phyloP scores from a whole-genome alignment of 2,329 filamentous ascomycete species.

The Aspergillaceae sp. region DNA sequence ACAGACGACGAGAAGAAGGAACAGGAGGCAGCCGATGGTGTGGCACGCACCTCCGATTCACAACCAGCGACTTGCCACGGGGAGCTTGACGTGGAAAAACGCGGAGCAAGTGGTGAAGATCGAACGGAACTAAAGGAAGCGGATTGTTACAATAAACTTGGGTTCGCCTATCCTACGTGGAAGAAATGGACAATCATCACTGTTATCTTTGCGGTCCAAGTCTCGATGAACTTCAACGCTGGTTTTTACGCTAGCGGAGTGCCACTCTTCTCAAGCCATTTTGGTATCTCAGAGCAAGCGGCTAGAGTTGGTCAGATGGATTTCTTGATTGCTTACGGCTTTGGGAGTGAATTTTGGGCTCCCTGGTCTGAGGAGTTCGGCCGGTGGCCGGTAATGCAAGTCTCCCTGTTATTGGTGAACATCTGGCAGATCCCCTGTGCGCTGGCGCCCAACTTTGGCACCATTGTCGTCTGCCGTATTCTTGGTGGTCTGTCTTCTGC shows the following conservation, averaged over 20 bases:
- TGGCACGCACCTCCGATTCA: conserved; percentile 8
- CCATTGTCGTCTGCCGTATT: conserved; percentile 59
- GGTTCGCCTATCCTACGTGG: conserved; percentile 50
- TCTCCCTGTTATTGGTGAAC: conserved; percentile 65
- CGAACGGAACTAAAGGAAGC: conserved; percentile 39
- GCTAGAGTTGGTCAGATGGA: conserved; percentile 65
- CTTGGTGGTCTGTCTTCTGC: conserved; percentile 56
- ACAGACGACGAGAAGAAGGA: conserved; percentile 10
- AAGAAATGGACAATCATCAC: conserved; percentile 64
- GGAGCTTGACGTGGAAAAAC: conserved; percentile 1
- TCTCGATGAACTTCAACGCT: conserved; percentile 71
- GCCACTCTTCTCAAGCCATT: conserved; percentile 54
- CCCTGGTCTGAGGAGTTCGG: conserved; percentile 79
- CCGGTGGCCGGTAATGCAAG: conserved; percentile 64
- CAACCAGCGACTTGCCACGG: conserved; percentile 2
- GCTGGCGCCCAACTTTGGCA: conserved; percentile 61
- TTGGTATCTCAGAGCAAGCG: conserved; percentile 56
- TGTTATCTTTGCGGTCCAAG: conserved; percentile 61
- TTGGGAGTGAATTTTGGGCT: conserved; percentile 80
- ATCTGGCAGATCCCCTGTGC: conserved; percentile 65
- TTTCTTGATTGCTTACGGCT: conserved; percentile 69
- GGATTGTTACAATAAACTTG: conserved; percentile 58
- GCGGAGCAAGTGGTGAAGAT: conserved; percentile 1
- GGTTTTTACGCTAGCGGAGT: conserved; percentile 63
- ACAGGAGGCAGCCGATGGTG: conserved; percentile 7